Percentiles rank a stretch among this genome's conserved stretches.
Conservation (phyloP, 1,139 yeast species). For the Suhomyces taliae region DNA sequence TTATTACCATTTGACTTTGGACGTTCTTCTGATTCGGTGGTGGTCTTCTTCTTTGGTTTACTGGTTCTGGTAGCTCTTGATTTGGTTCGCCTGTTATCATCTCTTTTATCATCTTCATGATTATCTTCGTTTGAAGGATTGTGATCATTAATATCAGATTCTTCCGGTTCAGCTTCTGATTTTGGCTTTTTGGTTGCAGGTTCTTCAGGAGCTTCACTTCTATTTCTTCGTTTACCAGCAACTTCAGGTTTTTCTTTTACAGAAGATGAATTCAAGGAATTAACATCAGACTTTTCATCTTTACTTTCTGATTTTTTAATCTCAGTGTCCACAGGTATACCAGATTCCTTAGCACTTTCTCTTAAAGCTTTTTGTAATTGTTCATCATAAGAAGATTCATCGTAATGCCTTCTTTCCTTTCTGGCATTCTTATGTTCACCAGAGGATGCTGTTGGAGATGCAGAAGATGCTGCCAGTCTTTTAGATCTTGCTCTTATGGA, state of each 20-base stretch:
- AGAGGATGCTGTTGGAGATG: slow-evolving; percentile 16
- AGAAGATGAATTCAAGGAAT: slow-evolving; percentile 1
- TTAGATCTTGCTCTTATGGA: slow-evolving; percentile 15
- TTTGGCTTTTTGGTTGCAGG: slow-evolving; percentile 4
- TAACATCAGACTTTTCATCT: slow-evolving; percentile 12
- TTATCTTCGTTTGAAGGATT: slow-evolving; percentile 20
- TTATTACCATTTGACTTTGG: slow-evolving; percentile 5
- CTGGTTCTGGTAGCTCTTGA: slow-evolving; percentile 9
- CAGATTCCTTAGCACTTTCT: slow-evolving; percentile 59
- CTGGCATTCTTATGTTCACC: slow-evolving; percentile 26
- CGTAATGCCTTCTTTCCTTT: slow-evolving; percentile 39
- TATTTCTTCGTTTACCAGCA: slow-evolving; percentile 2
- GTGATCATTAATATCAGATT: slow-evolving; percentile 14
- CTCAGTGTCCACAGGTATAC: slow-evolving; percentile 15
- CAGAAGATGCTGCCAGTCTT: slow-evolving; percentile 11
- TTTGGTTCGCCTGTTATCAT: slow-evolving; percentile 9
- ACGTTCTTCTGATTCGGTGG: slow-evolving; percentile 1
- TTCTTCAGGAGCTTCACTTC: slow-evolving; percentile 6
- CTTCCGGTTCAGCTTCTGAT: slow-evolving; percentile 16
- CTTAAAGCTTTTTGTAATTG: slow-evolving; percentile 68
- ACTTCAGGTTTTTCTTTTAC: slow-evolving; percentile 8
- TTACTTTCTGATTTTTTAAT: slow-evolving; percentile 19
- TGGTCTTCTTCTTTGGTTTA: slow-evolving; percentile 7
- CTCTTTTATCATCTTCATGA: slow-evolving; percentile 14
- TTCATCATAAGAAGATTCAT: slow-evolving; percentile 63